phyloP scores from a whole-genome alignment of 2,329 filamentous ascomycete genomes.

The Neofusicoccum laricinum region DNA sequence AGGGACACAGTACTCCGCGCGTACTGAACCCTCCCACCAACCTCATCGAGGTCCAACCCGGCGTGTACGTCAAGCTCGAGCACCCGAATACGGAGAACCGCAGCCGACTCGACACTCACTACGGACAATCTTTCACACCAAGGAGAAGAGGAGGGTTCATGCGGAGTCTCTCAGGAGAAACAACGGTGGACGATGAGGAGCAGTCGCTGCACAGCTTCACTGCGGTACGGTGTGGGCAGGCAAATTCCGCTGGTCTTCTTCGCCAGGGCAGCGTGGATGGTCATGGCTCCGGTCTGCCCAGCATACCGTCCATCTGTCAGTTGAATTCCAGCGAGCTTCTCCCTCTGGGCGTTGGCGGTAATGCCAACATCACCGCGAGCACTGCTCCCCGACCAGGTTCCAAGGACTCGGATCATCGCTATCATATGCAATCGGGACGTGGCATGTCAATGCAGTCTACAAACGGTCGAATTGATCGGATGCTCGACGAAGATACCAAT shows the following conservation, averaged over 20 bases:
- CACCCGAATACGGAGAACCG: not conserved
- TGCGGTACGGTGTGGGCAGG: not conserved
- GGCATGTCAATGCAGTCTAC: not conserved
- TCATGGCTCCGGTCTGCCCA: constrained; percentile 31
- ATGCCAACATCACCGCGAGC: not conserved
- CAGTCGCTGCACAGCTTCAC: not conserved
- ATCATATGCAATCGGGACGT: not conserved
- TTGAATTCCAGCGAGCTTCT: constrained; percentile 32
- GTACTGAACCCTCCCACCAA: not conserved
- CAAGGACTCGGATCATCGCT: not conserved
- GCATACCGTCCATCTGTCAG: constrained; percentile 37
- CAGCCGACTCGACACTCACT: not conserved
- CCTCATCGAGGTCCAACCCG: not conserved
- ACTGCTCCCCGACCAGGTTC: not conserved
- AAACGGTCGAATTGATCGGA: not conserved
- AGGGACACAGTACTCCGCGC: not conserved
- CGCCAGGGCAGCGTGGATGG: not conserved
- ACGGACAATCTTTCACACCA: not conserved
- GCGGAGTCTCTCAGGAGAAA: not conserved
- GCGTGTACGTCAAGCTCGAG: constrained; percentile 11
- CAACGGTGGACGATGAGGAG: not conserved
- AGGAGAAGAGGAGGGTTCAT: not conserved
- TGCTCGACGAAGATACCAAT: not conserved
- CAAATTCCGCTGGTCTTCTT: not conserved
- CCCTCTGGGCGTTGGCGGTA: constrained; percentile 18